These are phyloP conservation scores for Pelargonium citronellum DNA, from an alignment of 441 rosid genomes.

Conservation along the genomic window DNA sequence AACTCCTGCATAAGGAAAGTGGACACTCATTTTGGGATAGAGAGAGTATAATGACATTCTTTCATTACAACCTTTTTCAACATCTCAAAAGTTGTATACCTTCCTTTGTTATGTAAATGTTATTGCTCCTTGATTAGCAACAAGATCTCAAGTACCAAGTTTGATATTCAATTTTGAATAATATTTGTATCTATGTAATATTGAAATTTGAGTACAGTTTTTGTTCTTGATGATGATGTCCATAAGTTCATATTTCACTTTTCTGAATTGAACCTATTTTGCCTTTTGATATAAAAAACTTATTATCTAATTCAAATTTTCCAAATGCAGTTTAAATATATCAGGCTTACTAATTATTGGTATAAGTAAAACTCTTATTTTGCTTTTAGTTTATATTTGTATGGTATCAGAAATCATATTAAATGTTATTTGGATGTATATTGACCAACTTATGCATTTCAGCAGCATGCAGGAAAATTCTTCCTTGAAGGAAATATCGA, in stretches of 20 bases:
- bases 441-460: slow-evolving; percentile 31
- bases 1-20: no score
- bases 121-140: neutral
- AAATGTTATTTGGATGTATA: slow-evolving; percentile 11
- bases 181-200: neutral
- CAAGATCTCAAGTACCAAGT: neutral
- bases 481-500: slow-evolving; percentile 68
- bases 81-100: no score
- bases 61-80: no score
- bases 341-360: neutral
- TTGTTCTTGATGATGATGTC: neutral
- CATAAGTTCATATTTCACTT: slow-evolving; percentile 1
- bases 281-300: neutral
- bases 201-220: neutral
- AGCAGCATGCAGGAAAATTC: slow-evolving; percentile 66
- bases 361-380: neutral
- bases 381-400: neutral
- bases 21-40: no score
- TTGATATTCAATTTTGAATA: neutral
- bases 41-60: no score
- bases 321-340: slow-evolving; percentile 2
- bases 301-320: neutral
- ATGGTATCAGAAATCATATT: neutral
- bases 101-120: no score
- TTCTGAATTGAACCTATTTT: neutral